Evolutionary conservation across 257 asterid species (phyloP).

Genomic region (Henckelia pumila): DNA sequence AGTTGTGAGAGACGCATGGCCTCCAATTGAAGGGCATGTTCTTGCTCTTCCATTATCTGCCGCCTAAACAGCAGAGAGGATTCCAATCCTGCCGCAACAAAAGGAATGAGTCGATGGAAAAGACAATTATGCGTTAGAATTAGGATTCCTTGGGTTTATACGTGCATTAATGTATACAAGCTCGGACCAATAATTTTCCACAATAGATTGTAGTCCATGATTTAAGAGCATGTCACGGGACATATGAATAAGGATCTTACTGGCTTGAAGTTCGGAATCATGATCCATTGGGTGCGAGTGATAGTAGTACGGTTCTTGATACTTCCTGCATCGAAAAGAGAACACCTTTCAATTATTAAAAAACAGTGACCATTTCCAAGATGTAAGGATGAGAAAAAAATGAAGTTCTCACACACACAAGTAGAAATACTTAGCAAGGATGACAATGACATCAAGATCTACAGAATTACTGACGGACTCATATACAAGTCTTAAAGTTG

Average conservation of each 20-base stretch:
- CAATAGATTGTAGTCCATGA: background rate
- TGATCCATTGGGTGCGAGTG: slow-evolving; percentile 37
- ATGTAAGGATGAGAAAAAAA: background rate
- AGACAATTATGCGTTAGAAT: background rate
- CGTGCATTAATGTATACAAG: background rate
- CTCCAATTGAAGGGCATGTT: slow-evolving; percentile 51
- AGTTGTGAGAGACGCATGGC: slow-evolving; percentile 54
- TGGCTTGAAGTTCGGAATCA: slow-evolving; percentile 48
- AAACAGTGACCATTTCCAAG: background rate
- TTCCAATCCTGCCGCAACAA: slow-evolving; percentile 46
- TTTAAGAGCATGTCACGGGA: background rate
- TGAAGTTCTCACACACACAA: background rate
- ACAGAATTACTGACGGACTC: background rate
- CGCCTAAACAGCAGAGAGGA: slow-evolving; percentile 42
- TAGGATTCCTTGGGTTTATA: too few relatives aligned
- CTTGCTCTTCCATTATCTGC: slow-evolving; percentile 51
- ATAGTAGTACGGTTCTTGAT: slow-evolving; percentile 45
- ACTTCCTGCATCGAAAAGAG: slow-evolving; percentile 54
- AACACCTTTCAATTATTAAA: background rate
- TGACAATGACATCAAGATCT: background rate
- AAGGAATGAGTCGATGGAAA: background rate
- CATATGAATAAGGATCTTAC: slow-evolving; percentile 32
- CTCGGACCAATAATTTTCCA: background rate
- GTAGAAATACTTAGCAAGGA: background rate
- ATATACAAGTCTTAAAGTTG: background rate